phyloP scores from a whole-genome alignment of 257 asterid species.

The Orobanche coerulescens region DNA sequence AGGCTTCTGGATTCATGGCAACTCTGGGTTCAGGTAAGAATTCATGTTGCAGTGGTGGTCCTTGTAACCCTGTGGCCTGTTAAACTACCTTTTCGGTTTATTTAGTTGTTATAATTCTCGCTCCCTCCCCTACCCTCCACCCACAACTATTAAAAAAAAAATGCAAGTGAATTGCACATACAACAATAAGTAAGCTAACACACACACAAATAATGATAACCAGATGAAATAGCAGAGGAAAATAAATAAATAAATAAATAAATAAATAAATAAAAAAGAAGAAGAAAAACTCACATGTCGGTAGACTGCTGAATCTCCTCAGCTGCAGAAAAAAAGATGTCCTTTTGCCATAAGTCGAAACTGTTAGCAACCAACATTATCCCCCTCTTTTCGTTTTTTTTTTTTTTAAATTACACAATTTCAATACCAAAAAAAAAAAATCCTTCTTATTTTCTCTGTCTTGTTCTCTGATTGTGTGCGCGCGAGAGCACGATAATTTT shows the following conservation, averaged over 20 bases:
- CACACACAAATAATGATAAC: too few relatives aligned
- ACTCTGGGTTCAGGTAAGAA: too few relatives aligned
- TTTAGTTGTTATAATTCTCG: too few relatives aligned
- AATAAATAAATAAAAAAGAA: background rate
- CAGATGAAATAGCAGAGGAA: too few relatives aligned
- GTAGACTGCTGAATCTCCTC: slow-evolving; percentile 82
- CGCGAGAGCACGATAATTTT: background rate
- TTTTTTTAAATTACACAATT: slow-evolving; percentile 21
- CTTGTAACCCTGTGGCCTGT: too few relatives aligned
- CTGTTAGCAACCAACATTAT: slow-evolving; percentile 66
- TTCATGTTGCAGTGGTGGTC: too few relatives aligned
- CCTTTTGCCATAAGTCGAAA: slow-evolving; percentile 79
- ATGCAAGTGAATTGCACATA: too few relatives aligned
- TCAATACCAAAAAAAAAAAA: background rate
- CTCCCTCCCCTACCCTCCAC: too few relatives aligned
- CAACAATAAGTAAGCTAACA: too few relatives aligned
- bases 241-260: slow-evolving; percentile 13
- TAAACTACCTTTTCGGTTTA: too few relatives aligned
- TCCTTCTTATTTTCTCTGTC: background rate
- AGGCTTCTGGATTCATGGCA: too few relatives aligned
- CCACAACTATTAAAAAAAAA: too few relatives aligned
- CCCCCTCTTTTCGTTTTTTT: slow-evolving; percentile 14
- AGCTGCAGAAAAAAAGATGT: slow-evolving; percentile 71
- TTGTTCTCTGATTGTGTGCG: background rate
- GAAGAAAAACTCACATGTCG: slow-evolving; percentile 45